These are phyloP conservation scores for Dendrocalamus latiflorus DNA, from an alignment of 202 grass and related monocot species.

Conservation along the genomic window DNA sequence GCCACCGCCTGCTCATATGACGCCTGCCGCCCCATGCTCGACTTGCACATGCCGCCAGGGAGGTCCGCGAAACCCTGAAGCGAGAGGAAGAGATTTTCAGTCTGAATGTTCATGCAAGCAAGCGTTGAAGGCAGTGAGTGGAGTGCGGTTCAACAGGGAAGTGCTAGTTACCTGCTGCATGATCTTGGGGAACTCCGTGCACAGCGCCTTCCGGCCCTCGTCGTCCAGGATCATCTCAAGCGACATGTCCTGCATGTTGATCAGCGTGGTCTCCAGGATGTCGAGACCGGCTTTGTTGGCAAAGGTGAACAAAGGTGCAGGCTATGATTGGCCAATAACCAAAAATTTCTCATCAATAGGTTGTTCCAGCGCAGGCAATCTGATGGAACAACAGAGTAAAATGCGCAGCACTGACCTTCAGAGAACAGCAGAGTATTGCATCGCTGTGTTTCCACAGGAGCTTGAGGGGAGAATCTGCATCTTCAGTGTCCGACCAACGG, in stretches of 20 bases:
- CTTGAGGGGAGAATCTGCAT: slow-evolving; percentile 43
- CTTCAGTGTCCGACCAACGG: slow-evolving; percentile 39
- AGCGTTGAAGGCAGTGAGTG: neutral
- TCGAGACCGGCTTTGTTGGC: slow-evolving; percentile 83
- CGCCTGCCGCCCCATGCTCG: slow-evolving; percentile 82
- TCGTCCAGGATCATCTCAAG: slow-evolving; percentile 73
- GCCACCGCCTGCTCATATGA: slow-evolving; percentile 66
- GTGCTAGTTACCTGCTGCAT: slow-evolving; percentile 68
- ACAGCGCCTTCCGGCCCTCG: slow-evolving; percentile 50
- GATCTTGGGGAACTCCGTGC: slow-evolving; percentile 64
- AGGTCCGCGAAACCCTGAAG: slow-evolving; percentile 66
- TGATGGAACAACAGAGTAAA: neutral
- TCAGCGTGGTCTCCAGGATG: slow-evolving; percentile 80
- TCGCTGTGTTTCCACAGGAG: slow-evolving; percentile 82
- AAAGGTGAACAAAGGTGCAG: slow-evolving; percentile 71
- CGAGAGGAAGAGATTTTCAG: neutral
- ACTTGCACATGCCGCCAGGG: slow-evolving; percentile 52
- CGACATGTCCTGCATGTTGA: slow-evolving; percentile 81
- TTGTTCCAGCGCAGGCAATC: neutral
- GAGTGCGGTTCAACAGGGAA: neutral
- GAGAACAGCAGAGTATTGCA: slow-evolving; percentile 75
- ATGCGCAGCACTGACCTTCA: slow-evolving; percentile 50
- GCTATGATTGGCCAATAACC: slow-evolving; percentile 19
- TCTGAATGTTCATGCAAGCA: neutral
- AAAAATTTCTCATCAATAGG: neutral